Evolutionary conservation across 176 grass and related monocot genomes (phyloP).

Genomic region (Bothriochloa decipiens): DNA sequence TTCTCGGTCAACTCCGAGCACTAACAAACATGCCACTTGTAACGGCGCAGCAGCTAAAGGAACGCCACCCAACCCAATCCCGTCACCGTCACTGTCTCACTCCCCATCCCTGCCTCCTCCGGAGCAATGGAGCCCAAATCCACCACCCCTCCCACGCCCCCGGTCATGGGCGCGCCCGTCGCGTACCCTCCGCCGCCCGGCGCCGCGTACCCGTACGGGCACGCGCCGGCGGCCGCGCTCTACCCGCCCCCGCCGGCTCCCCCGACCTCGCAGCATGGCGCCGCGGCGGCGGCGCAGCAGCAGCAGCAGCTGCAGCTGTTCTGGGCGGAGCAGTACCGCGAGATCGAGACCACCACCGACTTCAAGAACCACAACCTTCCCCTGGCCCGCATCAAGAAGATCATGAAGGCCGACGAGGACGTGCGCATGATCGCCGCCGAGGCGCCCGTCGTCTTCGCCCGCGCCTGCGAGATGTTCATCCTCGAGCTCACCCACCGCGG

Average conservation of each 20-base stretch:
- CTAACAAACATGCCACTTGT: no score
- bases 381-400: slow-evolving; percentile 96
- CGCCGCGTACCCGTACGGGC: slow-evolving; percentile 36
- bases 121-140: slow-evolving; percentile 69
- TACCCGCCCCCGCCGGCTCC: slow-evolving; percentile 39
- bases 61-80: neutral
- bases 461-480: slow-evolving; percentile 98
- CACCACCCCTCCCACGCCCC: slow-evolving; percentile 42
- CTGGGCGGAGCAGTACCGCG: slow-evolving; percentile 91
- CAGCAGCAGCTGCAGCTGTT: slow-evolving; percentile 73
- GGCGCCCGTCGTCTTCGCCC: slow-evolving; percentile 87
- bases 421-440: slow-evolving; percentile 98
- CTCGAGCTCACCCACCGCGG: slow-evolving; percentile 89
- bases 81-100: neutral
- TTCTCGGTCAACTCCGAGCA: no score
- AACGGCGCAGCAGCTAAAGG: no score
- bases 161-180: slow-evolving; percentile 54
- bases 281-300: slow-evolving; percentile 50
- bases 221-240: slow-evolving; percentile 45
- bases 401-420: slow-evolving; percentile 99
- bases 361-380: slow-evolving; percentile 97
- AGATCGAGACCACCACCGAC: slow-evolving; percentile 82
- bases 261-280: slow-evolving; percentile 30
- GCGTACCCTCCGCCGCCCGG: slow-evolving; percentile 36
- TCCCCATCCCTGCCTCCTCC: neutral